Evolutionary conservation across 176 grass and related monocot genomes (phyloP).

Genomic region (Cenchrus fungigraminus): DNA sequence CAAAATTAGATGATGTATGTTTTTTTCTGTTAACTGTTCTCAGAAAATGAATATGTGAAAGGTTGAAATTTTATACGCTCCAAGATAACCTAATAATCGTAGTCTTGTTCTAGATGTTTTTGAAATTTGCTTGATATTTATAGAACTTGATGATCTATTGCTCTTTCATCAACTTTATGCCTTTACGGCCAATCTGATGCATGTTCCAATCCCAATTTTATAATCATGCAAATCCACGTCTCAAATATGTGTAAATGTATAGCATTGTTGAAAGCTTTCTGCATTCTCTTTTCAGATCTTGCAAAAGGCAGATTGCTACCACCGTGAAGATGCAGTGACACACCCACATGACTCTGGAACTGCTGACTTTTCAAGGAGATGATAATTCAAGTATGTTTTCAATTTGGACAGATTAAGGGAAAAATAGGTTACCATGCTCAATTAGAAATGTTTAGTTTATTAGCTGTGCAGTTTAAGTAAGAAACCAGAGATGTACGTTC

Average conservation of each 20-base stretch:
- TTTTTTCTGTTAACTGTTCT: background rate
- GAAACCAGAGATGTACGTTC: background rate
- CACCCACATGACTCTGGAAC: background rate
- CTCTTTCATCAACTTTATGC: background rate
- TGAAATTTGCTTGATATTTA: too few species aligned
- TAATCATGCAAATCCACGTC: background rate
- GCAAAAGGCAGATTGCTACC: background rate
- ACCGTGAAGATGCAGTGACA: conserved; percentile 9
- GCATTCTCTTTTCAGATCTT: conserved; percentile 19
- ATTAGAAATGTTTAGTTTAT: background rate
- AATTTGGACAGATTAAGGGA: too few species aligned
- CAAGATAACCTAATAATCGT: conserved; percentile 9
- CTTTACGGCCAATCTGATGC: background rate
- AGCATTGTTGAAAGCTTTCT: too few species aligned
- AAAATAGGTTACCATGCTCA: background rate
- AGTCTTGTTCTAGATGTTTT: background rate
- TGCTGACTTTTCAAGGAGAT: background rate
- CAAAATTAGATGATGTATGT: background rate
- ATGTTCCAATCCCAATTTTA: background rate
- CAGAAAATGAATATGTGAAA: conserved; percentile 6
- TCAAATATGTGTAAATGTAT: too few species aligned
- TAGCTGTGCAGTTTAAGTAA: conserved; percentile 10
- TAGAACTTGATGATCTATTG: background rate
- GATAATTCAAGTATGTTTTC: too few species aligned
- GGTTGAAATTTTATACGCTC: background rate